phyloP scores from a whole-genome alignment of 2,329 filamentous ascomycete species.

The Fusarium decemcellulare region DNA sequence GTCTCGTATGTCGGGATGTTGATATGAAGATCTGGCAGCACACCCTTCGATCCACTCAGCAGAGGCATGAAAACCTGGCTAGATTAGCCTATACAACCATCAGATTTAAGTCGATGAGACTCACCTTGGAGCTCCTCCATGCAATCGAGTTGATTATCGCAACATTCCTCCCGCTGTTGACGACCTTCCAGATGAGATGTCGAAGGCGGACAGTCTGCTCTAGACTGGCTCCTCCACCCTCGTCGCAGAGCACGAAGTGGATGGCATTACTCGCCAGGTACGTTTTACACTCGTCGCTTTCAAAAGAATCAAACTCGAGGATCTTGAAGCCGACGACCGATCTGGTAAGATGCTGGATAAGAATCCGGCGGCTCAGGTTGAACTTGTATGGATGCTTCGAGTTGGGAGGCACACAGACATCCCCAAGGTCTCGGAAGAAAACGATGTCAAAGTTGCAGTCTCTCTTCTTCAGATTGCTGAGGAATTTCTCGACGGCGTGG shows the following conservation, averaged over 20 bases:
- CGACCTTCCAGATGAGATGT: slow-evolving; percentile 57
- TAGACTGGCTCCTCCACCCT: slow-evolving; percentile 61
- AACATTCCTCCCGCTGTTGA: slow-evolving; percentile 70
- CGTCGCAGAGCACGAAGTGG: slow-evolving; percentile 79
- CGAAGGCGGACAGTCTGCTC: slow-evolving; percentile 62
- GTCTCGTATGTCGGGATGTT: background rate
- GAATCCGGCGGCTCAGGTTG: slow-evolving; percentile 71
- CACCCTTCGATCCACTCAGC: slow-evolving; percentile 21
- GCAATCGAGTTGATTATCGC: slow-evolving; percentile 75
- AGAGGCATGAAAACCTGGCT: slow-evolving; percentile 34
- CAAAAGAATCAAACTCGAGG: slow-evolving; percentile 61
- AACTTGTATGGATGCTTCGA: slow-evolving; percentile 62
- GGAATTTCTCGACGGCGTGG: slow-evolving; percentile 77
- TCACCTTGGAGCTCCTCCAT: slow-evolving; percentile 74
- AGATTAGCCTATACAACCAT: slow-evolving; percentile 1
- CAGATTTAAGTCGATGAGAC: background rate
- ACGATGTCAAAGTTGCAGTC: slow-evolving; percentile 80
- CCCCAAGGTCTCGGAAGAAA: slow-evolving; percentile 73
- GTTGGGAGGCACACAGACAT: slow-evolving; percentile 67
- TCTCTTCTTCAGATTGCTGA: slow-evolving; percentile 70
- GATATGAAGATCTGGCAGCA: background rate
- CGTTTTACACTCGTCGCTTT: slow-evolving; percentile 63
- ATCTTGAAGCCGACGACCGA: slow-evolving; percentile 47
- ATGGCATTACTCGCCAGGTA: slow-evolving; percentile 69
- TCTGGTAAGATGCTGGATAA: slow-evolving; percentile 73